These are phyloP conservation scores for Saururus chinensis DNA, from an alignment of 164 flowering plant genomes.

Conservation along the genomic window DNA sequence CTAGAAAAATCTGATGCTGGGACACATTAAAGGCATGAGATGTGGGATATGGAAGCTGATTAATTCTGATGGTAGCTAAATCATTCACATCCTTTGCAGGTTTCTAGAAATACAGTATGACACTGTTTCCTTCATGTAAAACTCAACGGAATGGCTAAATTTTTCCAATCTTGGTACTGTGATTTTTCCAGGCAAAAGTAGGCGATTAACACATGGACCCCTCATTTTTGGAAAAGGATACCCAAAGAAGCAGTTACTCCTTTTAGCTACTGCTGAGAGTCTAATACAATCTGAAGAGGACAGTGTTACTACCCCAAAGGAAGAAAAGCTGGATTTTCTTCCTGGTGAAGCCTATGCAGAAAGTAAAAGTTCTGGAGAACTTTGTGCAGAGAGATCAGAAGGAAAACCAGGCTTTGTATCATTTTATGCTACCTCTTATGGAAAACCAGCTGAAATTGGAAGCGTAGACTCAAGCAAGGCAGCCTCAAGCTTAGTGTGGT, in stretches of 20 bases:
- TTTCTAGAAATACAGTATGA: background rate
- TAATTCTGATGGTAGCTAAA: slow-evolving; percentile 32
- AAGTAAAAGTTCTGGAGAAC: slow-evolving; percentile 15
- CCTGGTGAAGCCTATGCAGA: slow-evolving; percentile 24
- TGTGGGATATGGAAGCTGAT: slow-evolving; percentile 18
- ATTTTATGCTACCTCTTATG: slow-evolving; percentile 41
- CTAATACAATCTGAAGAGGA: slow-evolving; percentile 22
- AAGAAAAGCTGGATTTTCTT: slow-evolving; percentile 14
- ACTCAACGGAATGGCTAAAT: no score
- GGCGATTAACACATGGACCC: slow-evolving; percentile 14
- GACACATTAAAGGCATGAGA: slow-evolving; percentile 15
- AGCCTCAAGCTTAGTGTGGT: slow-evolving; percentile 40
- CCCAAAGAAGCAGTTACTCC: slow-evolving; percentile 17
- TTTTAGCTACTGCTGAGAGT: slow-evolving; percentile 37
- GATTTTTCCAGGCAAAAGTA: background rate
- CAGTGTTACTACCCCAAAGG: slow-evolving; percentile 22
- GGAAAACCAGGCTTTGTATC: slow-evolving; percentile 84
- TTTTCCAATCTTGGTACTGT: no score
- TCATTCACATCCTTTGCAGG: slow-evolving; percentile 6
- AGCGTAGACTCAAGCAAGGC: slow-evolving; percentile 16
- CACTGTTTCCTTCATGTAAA: no score
- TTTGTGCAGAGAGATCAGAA: slow-evolving; percentile 19
- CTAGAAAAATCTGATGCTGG: slow-evolving; percentile 29
- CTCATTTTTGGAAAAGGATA: slow-evolving; percentile 13
- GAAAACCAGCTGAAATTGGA: slow-evolving; percentile 19